Conservation (phyloP, 306 rosid species). For the Boehmeria nivea region DNA sequence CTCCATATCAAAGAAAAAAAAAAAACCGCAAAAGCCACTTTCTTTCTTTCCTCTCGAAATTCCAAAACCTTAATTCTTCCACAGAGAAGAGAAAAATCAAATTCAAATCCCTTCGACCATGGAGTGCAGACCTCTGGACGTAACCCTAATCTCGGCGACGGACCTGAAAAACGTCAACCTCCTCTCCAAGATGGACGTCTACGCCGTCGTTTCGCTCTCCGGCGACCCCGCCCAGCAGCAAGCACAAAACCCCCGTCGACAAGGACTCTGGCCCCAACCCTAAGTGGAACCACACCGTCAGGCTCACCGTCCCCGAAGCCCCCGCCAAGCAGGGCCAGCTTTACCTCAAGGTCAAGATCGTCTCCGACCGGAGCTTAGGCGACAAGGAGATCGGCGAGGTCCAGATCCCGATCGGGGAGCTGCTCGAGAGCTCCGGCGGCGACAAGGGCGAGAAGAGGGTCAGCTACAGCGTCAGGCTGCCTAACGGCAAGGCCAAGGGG, state of each 20-base stretch:
- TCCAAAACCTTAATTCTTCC: too few species aligned
- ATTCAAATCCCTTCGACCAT: slow-evolving; percentile 10
- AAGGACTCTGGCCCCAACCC: slow-evolving; percentile 43
- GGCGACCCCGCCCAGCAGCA: slow-evolving; percentile 20
- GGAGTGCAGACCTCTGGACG: slow-evolving; percentile 40
- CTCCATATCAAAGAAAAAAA: too few species aligned
- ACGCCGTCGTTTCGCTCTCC: slow-evolving; percentile 40
- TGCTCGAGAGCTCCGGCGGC: slow-evolving; percentile 19
- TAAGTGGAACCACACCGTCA: slow-evolving; percentile 32
- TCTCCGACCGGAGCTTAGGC: slow-evolving; percentile 33
- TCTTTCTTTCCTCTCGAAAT: too few species aligned
- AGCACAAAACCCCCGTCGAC: slow-evolving; percentile 30
- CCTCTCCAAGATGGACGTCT: slow-evolving; percentile 52
- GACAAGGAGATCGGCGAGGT: slow-evolving; percentile 38
- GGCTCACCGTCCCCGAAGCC: slow-evolving; percentile 24
- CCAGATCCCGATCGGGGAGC: slow-evolving; percentile 27
- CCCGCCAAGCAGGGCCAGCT: slow-evolving; percentile 30
- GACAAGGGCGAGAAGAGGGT: slow-evolving; percentile 16
- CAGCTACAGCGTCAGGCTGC: slow-evolving; percentile 25
- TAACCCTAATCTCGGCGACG: slow-evolving; percentile 29
- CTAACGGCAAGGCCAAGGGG: slow-evolving; percentile 33
- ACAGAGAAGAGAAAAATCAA: too few species aligned
- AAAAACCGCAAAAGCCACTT: too few species aligned
- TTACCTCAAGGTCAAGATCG: slow-evolving; percentile 29
- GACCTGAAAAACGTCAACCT: slow-evolving; percentile 41